Conservation (phyloP, 2,329 filamentous ascomycete genomes). For the Ceratocystis huliohia region DNA sequence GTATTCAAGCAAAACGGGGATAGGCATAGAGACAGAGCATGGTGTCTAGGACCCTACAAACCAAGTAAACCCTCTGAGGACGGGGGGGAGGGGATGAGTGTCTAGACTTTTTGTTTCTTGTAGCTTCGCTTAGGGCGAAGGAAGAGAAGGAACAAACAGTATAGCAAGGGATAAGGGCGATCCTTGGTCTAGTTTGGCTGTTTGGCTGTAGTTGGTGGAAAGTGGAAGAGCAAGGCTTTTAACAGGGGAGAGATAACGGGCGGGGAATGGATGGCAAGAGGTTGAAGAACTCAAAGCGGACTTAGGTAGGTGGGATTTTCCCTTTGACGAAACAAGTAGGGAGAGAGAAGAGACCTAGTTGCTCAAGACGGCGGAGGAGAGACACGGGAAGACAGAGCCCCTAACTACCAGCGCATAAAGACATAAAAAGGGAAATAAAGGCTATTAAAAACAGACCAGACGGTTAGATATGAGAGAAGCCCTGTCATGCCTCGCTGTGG, state of each 20-base stretch:
- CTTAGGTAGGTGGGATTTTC: no score
- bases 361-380: no score
- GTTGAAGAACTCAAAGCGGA: no score
- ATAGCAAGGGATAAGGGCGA: neutral
- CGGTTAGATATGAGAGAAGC: no score
- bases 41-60: no score
- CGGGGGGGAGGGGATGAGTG: neutral
- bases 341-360: neutral
- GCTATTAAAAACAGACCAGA: no score
- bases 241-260: neutral
- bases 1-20: neutral
- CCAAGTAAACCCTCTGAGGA: neutral
- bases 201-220: conserved; percentile 7
- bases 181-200: neutral
- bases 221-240: neutral
- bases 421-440: no score
- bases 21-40: neutral
- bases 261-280: neutral
- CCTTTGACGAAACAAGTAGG: no score
- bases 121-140: conserved; percentile 7
- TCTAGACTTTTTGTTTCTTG: conserved; percentile 9
- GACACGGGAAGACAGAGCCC: no score
- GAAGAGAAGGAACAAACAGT: conserved; percentile 14
- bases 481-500: no score
- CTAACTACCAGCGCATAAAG: no score